These are phyloP conservation scores for Phytopythium boreale DNA, from an alignment of 352 stramenopile genomes.

Conservation along the genomic window DNA sequence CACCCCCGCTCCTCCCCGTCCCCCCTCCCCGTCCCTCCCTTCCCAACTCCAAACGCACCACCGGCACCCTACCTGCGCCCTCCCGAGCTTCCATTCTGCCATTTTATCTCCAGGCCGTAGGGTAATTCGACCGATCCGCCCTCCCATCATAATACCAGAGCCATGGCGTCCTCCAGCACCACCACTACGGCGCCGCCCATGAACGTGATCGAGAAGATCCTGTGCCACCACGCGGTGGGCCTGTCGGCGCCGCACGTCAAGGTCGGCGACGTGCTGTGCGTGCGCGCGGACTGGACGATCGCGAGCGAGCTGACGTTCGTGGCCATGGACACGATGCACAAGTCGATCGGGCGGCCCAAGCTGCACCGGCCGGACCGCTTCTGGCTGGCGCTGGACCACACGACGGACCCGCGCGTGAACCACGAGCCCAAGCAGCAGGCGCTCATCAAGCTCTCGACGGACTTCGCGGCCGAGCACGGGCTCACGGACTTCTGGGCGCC, in stretches of 20 bases:
- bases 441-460: constrained; percentile 76
- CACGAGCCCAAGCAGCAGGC: constrained; percentile 73
- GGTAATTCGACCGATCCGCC: no score
- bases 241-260: constrained; percentile 43
- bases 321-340: constrained; percentile 81
- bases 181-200: constrained; percentile 30
- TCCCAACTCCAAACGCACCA: no score
- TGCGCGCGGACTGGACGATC: constrained; percentile 79
- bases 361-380: constrained; percentile 80
- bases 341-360: constrained; percentile 62
- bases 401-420: constrained; percentile 76
- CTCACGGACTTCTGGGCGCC: constrained; percentile 77
- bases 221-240: constrained; percentile 67
- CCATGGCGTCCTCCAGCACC: neutral
- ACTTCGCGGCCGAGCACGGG: constrained; percentile 67
- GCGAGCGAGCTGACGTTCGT: constrained; percentile 80
- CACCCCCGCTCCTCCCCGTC: no score
- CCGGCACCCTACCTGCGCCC: no score
- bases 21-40: no score
- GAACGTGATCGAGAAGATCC: constrained; percentile 87
- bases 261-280: constrained; percentile 74
- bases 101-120: no score
- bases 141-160: no score
- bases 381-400: constrained; percentile 83
- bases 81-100: no score